phyloP scores from a whole-genome alignment of 2,329 filamentous ascomycete genomes.

The Hymenoscyphus occultus region DNA sequence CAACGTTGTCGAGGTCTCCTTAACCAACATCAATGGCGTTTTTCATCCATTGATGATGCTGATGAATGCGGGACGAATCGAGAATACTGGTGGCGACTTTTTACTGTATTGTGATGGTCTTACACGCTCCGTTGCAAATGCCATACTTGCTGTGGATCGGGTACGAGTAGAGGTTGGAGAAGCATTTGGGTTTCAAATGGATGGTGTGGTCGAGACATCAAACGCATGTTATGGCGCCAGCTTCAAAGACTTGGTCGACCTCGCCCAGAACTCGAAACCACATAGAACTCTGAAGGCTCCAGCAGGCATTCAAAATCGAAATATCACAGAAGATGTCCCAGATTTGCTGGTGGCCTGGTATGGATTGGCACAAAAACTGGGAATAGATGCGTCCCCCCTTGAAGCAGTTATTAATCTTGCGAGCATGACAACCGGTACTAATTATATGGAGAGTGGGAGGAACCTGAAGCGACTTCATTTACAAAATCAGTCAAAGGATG shows the following conservation, averaged over 20 bases:
- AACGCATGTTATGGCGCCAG: conserved; percentile 9
- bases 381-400: too few species aligned
- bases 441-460: too few species aligned
- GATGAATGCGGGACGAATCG: conserved; percentile 23
- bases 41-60: conserved; percentile 24
- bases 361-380: conserved; percentile 8
- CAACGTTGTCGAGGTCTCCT: conserved; percentile 19
- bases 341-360: conserved; percentile 20
- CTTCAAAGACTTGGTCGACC: conserved; percentile 12
- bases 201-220: too few species aligned
- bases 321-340: conserved; percentile 21
- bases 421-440: too few species aligned
- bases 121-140: too few species aligned
- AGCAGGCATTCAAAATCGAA: conserved; percentile 12
- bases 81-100: conserved; percentile 12
- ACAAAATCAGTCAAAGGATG: too few species aligned
- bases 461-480: too few species aligned
- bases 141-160: too few species aligned
- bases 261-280: conserved; percentile 5
- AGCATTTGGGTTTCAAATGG: too few species aligned
- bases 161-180: too few species aligned
- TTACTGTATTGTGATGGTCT: too few species aligned
- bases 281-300: conserved; percentile 6
- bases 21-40: conserved; percentile 23
- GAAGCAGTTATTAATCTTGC: too few species aligned